Percentiles rank a stretch among this genome's conserved stretches.
Conservation (phyloP, 2,329 filamentous ascomycete species). For the Sclerotinia spermophila region DNA sequence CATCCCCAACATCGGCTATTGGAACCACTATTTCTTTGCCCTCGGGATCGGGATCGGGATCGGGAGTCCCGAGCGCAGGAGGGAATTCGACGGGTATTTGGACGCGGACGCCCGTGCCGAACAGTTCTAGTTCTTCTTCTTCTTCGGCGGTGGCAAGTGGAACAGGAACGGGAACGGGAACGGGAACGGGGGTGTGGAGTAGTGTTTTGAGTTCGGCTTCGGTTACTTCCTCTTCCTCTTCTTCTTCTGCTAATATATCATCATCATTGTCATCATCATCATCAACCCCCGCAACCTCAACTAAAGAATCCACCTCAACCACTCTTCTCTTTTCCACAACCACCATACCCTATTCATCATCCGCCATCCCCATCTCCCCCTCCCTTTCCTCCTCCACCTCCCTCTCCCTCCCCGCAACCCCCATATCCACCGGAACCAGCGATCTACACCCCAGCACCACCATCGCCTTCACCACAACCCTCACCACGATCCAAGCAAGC, state of each 20-base stretch:
- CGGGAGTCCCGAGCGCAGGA: rapidly evolving
- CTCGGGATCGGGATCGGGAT: neutral
- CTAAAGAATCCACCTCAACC: neutral
- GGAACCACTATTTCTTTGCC: neutral
- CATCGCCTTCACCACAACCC: constrained; percentile 35
- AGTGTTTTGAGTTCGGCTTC: no score
- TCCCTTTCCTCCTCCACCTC: neutral
- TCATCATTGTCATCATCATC: no score
- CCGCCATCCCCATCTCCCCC: neutral
- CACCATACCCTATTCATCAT: neutral
- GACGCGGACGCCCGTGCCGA: neutral
- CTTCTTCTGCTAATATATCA: neutral
- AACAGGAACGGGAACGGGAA: no score
- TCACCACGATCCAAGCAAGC: constrained; percentile 33
- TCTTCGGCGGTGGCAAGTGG: neutral
- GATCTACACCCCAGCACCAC: constrained; percentile 26
- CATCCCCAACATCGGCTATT: neutral
- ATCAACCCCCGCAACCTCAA: neutral
- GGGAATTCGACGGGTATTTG: neutral
- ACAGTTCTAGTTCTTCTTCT: neutral
- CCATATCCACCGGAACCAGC: constrained; percentile 34
- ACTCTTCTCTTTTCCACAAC: neutral
- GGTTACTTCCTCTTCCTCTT: no score
- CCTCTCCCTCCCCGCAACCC: constrained; percentile 32
- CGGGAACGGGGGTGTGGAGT: neutral